phyloP scores from a whole-genome alignment of 1,139 yeast genomes.

The Hyphopichia khmerensis region DNA sequence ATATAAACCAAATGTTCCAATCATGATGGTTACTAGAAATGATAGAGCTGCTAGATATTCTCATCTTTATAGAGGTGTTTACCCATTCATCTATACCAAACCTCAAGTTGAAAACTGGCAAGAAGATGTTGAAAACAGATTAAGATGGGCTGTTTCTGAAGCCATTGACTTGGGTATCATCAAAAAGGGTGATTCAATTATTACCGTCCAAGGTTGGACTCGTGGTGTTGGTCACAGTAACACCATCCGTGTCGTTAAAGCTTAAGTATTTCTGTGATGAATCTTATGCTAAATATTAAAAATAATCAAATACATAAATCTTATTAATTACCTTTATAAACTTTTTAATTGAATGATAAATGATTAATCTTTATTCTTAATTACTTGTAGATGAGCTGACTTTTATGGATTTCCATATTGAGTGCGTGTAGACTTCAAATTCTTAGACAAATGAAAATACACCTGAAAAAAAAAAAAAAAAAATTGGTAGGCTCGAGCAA shows the following conservation, averaged over 20 bases:
- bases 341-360: no score
- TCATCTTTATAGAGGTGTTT: conserved; percentile 97
- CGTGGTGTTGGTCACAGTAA: conserved; percentile 98
- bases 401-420: no score
- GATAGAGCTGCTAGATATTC: conserved; percentile 89
- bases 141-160: conserved; percentile 90
- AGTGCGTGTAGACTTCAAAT: not conserved
- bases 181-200: conserved; percentile 83
- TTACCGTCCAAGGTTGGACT: conserved; percentile 98
- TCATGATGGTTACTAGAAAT: conserved; percentile 97
- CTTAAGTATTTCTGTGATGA: conserved; percentile 21
- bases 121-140: conserved; percentile 92
- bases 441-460: not conserved
- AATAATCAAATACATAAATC: not conserved
- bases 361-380: no score
- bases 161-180: conserved; percentile 87
- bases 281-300: not conserved
- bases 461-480: no score
- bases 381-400: no score
- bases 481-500: not conserved
- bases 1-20: conserved; percentile 97
- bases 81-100: conserved; percentile 84
- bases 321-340: no score
- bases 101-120: conserved; percentile 84
- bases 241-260: conserved; percentile 79